These are phyloP conservation scores for Vitis hybrid DNA, from an alignment of 177 flowering plant genomes.

Conservation along the genomic window DNA sequence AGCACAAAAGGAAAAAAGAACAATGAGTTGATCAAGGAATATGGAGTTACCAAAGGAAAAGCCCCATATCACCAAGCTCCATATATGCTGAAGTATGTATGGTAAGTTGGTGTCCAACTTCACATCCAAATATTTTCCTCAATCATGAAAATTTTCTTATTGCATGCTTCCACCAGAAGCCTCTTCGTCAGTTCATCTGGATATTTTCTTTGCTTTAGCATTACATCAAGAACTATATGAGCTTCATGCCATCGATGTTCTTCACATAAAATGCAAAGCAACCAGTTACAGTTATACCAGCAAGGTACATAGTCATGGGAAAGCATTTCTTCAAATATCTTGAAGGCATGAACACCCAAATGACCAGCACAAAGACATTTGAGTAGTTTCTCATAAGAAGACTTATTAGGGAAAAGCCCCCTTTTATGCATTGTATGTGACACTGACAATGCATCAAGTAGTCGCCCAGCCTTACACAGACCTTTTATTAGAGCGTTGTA, in stretches of 20 bases:
- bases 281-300: conserved; percentile 23
- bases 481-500: conserved; percentile 53
- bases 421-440: conserved; percentile 53
- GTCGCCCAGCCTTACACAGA: conserved; percentile 44
- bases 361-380: conserved; percentile 24
- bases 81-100: too few relatives aligned
- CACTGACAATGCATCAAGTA: conserved; percentile 50
- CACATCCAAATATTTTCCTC: too few relatives aligned
- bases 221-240: conserved; percentile 19
- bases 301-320: conserved; percentile 35
- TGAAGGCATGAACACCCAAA: conserved; percentile 37
- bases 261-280: conserved; percentile 35
- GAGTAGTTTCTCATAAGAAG: conserved; percentile 42
- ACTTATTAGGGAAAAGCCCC: conserved; percentile 47
- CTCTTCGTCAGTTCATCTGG: conserved; percentile 8
- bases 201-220: conserved; percentile 29
- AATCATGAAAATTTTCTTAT: too few relatives aligned
- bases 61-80: too few relatives aligned
- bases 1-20: too few relatives aligned
- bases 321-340: conserved; percentile 53
- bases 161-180: conserved; percentile 10
- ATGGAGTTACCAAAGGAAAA: too few relatives aligned
- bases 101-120: too few relatives aligned
- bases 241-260: conserved; percentile 42
- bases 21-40: too few relatives aligned